Evolutionary conservation across 2,329 filamentous ascomycete species (phyloP).

Genomic region (Calycina herbarum): DNA sequence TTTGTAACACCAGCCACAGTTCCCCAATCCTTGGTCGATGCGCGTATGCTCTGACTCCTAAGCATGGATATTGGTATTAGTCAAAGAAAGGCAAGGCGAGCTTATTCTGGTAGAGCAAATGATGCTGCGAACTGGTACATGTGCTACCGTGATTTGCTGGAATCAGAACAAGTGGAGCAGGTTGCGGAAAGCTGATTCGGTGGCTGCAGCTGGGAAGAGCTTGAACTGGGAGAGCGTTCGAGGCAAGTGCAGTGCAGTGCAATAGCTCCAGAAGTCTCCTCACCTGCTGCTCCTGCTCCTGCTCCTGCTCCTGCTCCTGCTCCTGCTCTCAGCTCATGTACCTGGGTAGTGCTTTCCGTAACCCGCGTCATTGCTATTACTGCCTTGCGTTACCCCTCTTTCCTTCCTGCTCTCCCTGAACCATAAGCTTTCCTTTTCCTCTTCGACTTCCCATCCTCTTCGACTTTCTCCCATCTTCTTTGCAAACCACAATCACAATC

Average conservation of each 20-base stretch:
- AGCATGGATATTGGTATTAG: not conserved
- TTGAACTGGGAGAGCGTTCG: not conserved
- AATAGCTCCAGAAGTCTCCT: too few species aligned
- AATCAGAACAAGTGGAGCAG: not conserved
- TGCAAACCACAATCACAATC: not conserved
- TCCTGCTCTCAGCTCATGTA: not conserved
- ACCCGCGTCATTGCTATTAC: not conserved
- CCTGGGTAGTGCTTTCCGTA: not conserved
- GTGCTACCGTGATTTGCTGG: not conserved
- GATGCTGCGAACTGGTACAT: not conserved
- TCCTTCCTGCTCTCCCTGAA: not conserved
- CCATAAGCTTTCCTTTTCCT: not conserved
- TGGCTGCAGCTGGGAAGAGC: not conserved
- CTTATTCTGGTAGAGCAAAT: not conserved
- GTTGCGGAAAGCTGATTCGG: not conserved
- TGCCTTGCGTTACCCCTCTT: constrained; percentile 2
- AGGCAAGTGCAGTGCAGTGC: too few species aligned
- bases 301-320: not conserved
- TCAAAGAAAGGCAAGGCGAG: not conserved
- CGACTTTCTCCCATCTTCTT: not conserved
- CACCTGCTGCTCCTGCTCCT: not conserved
- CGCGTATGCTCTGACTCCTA: too few species aligned
- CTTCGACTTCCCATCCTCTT: not conserved
- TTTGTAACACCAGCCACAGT: too few species aligned
- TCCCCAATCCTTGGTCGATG: too few species aligned